Conservation (phyloP, 2,329 filamentous ascomycete genomes). For the Sarocladiaceae sp. region DNA sequence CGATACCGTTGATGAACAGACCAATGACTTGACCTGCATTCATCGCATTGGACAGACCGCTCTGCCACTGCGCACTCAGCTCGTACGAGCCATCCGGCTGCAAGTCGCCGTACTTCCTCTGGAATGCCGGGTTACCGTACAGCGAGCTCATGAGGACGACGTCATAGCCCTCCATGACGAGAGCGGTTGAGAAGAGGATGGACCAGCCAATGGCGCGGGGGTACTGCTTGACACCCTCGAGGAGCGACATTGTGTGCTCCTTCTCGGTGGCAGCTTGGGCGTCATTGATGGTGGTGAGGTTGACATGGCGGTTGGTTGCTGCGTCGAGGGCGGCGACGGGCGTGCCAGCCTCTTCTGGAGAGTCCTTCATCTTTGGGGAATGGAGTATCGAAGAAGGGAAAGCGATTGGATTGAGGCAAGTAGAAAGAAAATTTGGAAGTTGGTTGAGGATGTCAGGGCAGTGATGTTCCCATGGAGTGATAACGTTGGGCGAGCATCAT, state of each 20-base stretch:
- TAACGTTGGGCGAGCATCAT: no score
- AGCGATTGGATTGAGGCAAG: not conserved
- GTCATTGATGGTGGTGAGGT: conserved; percentile 13
- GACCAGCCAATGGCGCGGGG: conserved; percentile 37
- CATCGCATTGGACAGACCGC: conserved; percentile 46
- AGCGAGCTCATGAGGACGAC: conserved; percentile 33
- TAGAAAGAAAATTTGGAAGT: no score
- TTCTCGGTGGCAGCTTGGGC: conserved; percentile 32
- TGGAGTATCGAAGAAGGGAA: not conserved
- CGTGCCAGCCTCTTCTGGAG: not conserved
- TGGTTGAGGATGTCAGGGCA: no score
- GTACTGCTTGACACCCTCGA: conserved; percentile 30
- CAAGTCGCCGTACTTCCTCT: conserved; percentile 43
- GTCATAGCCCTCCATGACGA: conserved; percentile 37
- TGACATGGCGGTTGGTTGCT: not conserved
- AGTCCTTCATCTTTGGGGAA: conserved; percentile 2
- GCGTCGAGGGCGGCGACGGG: not conserved
- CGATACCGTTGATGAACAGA: conserved; percentile 52
- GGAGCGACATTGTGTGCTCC: conserved; percentile 30
- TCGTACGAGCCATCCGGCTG: conserved; percentile 24
- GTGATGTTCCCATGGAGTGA: no score
- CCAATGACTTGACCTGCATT: conserved; percentile 58
- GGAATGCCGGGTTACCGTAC: conserved; percentile 36
- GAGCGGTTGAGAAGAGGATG: conserved; percentile 32
- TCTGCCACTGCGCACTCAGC: conserved; percentile 39